Conservation (phyloP, 257 asterid genomes). For the Solanum pimpinellifolium region DNA sequence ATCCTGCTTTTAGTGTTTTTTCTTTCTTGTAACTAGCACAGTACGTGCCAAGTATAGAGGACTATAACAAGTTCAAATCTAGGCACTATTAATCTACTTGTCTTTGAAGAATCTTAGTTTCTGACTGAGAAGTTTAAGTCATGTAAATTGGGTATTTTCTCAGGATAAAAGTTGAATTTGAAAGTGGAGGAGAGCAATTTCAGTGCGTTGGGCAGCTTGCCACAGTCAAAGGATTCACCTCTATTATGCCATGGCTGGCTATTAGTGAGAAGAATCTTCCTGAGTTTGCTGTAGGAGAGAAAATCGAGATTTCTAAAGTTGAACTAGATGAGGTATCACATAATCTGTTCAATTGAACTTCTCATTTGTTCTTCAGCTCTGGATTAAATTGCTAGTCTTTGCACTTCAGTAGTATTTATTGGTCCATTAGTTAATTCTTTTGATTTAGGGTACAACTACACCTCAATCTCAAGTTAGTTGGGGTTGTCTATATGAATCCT, state of each 20-base stretch:
- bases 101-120: not conserved
- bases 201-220: slow-evolving; percentile 65
- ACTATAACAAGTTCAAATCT: not conserved
- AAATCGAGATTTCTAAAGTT: slow-evolving; percentile 42
- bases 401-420: not conserved
- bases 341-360: not conserved
- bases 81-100: not conserved
- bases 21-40: not conserved
- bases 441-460: not conserved
- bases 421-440: not conserved
- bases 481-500: not conserved
- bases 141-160: slow-evolving; percentile 5
- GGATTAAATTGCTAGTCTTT: not conserved
- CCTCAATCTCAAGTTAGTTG: not conserved
- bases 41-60: not conserved
- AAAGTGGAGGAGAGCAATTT: slow-evolving; percentile 65
- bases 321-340: slow-evolving; percentile 61
- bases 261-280: slow-evolving; percentile 64
- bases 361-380: not conserved
- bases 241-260: slow-evolving; percentile 93
- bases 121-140: not conserved
- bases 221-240: slow-evolving; percentile 58
- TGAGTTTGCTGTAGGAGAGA: slow-evolving; percentile 54
- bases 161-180: slow-evolving; percentile 64
- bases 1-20: not conserved